Evolutionary conservation across 108 stramenopile genomes (phyloP).

Genomic region (Cafeteria roenbergensis): DNA sequence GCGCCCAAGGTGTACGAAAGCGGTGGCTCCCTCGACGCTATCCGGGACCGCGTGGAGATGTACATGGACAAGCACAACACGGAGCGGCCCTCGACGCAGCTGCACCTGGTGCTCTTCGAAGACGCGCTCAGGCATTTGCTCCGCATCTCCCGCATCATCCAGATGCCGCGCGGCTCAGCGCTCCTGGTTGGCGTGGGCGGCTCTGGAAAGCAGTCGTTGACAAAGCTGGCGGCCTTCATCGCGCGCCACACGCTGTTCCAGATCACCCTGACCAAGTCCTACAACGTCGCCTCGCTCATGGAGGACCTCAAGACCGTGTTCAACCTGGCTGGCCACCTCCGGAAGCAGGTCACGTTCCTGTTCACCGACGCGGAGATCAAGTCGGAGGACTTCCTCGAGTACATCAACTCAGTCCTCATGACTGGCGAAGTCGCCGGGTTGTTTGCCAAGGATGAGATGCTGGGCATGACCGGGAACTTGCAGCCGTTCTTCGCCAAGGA

Average conservation of each 20-base stretch:
- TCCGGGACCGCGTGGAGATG: constrained; percentile 11
- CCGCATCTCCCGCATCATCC: constrained; percentile 22
- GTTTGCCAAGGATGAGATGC: constrained; percentile 48
- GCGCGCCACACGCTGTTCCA: constrained; percentile 28
- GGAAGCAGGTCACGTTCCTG: constrained; percentile 29
- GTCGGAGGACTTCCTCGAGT: constrained; percentile 37
- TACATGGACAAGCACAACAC: constrained; percentile 30
- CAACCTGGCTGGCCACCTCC: constrained; percentile 28
- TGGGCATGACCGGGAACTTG: constrained; percentile 45
- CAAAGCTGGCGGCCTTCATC: constrained; percentile 31
- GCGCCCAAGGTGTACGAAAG: constrained; percentile 41
- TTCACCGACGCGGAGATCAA: constrained; percentile 40
- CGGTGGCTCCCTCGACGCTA: constrained; percentile 12
- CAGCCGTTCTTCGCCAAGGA: constrained; percentile 34
- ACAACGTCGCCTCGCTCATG: constrained; percentile 26
- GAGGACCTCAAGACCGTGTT: constrained; percentile 32
- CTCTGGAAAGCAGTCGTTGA: constrained; percentile 33
- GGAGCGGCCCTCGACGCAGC: constrained; percentile 15
- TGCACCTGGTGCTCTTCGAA: constrained; percentile 38
- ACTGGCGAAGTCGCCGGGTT: constrained; percentile 35
- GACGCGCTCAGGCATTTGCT: constrained; percentile 36
- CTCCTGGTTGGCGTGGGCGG: constrained; percentile 43
- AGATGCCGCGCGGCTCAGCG: constrained; percentile 34
- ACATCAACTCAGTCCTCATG: constrained; percentile 33
- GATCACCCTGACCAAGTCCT: constrained; percentile 30